Base-by-base conservation (phyloP, 495 filamentous ascomycete genomes). In the Podospora pseudoanserina region DNA sequence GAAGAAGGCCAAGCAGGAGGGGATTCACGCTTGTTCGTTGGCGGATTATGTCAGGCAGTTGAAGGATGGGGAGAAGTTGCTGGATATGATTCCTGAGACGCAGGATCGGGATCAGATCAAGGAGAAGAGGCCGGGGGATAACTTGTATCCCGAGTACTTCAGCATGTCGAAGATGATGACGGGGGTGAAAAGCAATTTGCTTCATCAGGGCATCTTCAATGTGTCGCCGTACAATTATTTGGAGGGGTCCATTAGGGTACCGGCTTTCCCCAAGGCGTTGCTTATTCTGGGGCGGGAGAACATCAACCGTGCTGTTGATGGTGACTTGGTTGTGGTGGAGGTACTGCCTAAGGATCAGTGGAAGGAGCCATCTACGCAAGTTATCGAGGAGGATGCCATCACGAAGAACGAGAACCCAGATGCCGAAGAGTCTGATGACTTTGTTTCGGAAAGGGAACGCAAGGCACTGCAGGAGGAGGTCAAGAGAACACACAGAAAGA, bases 151-250 rank as follows among this genome's bases (percentile, higher is more conserved):
- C 1, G 88, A 94, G 72, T 92, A 98, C 73, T 92, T 87, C 58
- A 89, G 89, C 5, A 82, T 94, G 79, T 97, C 96, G n/a, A 97
- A 92, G 80, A 90, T 97, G 85, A 92, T 92, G 84, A 99, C 95
- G 28, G 93, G 93, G 0, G 80, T 97, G 63, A 93, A 93, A 77
- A 88, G 87, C 20, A 92, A 92, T 13, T 89, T 90, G 26, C 79
- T 99, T 57, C 95, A 98, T 77, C 94, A 98, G 78, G 95, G 95
- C 54, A 88, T 90, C 18, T 99, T 96, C 81, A 97, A 94, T 73
- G 92, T 98, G 27, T 98, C 95, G 11, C 92, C 92, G 7, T 99
- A 98, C 82, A 98, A 99, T 77, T 98, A 97, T 74, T 82, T 98
- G 32, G 96, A 98, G 76, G 96, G 92, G 9, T 92, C 92, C 13